Base-by-base conservation (phyloP, 768 basidiomycete species). In the Serendipita vermifera region DNA sequence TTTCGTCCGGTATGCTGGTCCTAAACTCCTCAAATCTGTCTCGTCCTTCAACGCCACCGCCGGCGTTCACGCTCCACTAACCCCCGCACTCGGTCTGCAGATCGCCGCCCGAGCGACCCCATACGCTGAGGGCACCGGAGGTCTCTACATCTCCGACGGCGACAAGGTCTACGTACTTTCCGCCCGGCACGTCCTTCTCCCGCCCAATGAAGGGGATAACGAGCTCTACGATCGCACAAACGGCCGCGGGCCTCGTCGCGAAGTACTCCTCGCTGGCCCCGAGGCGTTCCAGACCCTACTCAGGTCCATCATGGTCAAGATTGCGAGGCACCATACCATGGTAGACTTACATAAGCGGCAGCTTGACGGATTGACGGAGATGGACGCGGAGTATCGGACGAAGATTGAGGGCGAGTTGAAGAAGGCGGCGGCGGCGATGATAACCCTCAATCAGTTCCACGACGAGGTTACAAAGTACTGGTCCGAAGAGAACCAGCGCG, bases 91-190 rank as follows among this genome's bases (percentile, higher is more conserved):
- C 46, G 60, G 72, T 57, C 65, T 70, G 13, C 66, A 65, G 3
- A 72, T 73, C 38, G 61, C 71, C 54, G 38, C 64, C 59, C 59
- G 43, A 62, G 58, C 31, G 48, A 53, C 27, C 38, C 67, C 62
- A 39, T 33, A 54, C 3, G 64, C 59, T 58, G 69, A 73, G 60
- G 73, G 73, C 6, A 73, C 71, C 1, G 24, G 72, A 5, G 71
- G 71, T 6, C 64, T 68, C 41, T 74, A 70, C 55, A 70, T 74
- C 59, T 14, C 56, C 20, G 59, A 61, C 1, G 64, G 63, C 27
- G 46, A 65, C 3, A 67, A 58, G 38, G 57, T 71, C 48, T 63
- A 58, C 54, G 48, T 59, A 35, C 55, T 68, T 32, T 73, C 70
- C 1, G 64, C 59, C 31, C 69, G 68, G 33, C 72, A 73, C 51